These are phyloP conservation scores for Castanea crenata DNA, from an alignment of 306 rosid species.

Conservation along the genomic window DNA sequence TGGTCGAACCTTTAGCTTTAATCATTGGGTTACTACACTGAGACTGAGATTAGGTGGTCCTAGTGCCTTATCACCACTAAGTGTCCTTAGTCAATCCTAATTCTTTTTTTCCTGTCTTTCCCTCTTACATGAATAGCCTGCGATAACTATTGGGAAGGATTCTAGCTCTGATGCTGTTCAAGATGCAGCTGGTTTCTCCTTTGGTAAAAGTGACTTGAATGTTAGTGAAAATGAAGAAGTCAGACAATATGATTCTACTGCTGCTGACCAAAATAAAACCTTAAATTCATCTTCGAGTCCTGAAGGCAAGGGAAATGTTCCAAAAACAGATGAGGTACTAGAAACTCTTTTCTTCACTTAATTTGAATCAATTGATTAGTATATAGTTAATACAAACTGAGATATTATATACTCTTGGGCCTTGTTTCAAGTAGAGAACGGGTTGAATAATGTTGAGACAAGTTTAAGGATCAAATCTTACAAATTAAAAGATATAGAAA, in stretches of 20 bases:
- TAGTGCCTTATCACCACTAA: neutral
- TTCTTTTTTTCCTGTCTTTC: neutral
- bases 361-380: neutral
- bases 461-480: neutral
- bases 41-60: neutral
- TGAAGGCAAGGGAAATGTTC: constrained; percentile 25
- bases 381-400: neutral
- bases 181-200: constrained; percentile 28
- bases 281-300: constrained; percentile 26
- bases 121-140: constrained; percentile 15
- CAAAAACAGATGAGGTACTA: constrained; percentile 39
- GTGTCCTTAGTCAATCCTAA: neutral
- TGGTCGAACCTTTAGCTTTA: neutral
- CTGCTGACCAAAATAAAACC: constrained; percentile 26
- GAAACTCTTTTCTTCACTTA: constrained; percentile 15
- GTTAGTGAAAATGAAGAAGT: constrained; percentile 30
- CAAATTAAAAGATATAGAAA: neutral
- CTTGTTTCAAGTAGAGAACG: neutral
- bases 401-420: neutral
- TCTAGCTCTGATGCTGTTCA: constrained; percentile 25
- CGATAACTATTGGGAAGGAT: constrained; percentile 22
- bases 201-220: constrained; percentile 23
- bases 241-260: constrained; percentile 21
- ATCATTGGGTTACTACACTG: neutral
- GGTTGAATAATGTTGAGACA: neutral